Percentiles rank a stretch among this genome's conserved stretches.
Evolutionary conservation across 1,139 yeast species (phyloP).

Genomic region (Suhomyces atakaporum): DNA sequence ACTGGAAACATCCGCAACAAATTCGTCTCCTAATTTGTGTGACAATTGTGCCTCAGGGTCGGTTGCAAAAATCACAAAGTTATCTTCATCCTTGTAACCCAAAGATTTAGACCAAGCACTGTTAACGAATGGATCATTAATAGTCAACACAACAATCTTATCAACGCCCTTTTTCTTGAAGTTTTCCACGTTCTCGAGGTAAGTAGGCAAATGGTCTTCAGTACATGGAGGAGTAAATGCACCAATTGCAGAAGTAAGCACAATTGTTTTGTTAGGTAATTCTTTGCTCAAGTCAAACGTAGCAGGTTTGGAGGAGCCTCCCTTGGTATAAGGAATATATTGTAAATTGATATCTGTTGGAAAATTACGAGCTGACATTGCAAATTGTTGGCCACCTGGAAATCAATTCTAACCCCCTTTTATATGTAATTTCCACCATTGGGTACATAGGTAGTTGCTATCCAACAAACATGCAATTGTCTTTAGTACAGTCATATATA

Average conservation of each 20-base stretch:
- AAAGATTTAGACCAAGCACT: slow-evolving; percentile 17
- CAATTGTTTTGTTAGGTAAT: slow-evolving; percentile 36
- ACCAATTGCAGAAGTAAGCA: slow-evolving; percentile 19
- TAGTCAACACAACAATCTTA: slow-evolving; percentile 68
- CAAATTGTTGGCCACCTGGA: no score
- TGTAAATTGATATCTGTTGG: slow-evolving; percentile 19
- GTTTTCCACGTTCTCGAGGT: slow-evolving; percentile 51
- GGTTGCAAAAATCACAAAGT: slow-evolving; percentile 62
- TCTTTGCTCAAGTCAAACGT: slow-evolving; percentile 51
- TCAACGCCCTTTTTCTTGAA: slow-evolving; percentile 71
- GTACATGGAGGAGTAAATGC: slow-evolving; percentile 85
- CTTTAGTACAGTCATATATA: no score
- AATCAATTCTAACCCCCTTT: no score
- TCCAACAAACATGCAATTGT: no score
- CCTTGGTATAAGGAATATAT: slow-evolving; percentile 14
- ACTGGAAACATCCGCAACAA: slow-evolving; percentile 50
- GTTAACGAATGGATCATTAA: slow-evolving; percentile 66
- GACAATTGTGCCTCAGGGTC: slow-evolving; percentile 72
- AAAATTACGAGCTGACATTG: slow-evolving; percentile 9
- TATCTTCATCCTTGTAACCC: slow-evolving; percentile 28
- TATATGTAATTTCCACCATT: no score
- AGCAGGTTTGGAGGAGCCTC: slow-evolving; percentile 35
- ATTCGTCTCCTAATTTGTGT: slow-evolving; percentile 58
- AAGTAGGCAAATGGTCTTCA: slow-evolving; percentile 78
- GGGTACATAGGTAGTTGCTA: no score